A percentile compares a stretch with the other conserved stretches of the same genome.
Evolutionary conservation across 2,329 filamentous ascomycete genomes (phyloP).

Genomic region (Trichocomaceae sp.): DNA sequence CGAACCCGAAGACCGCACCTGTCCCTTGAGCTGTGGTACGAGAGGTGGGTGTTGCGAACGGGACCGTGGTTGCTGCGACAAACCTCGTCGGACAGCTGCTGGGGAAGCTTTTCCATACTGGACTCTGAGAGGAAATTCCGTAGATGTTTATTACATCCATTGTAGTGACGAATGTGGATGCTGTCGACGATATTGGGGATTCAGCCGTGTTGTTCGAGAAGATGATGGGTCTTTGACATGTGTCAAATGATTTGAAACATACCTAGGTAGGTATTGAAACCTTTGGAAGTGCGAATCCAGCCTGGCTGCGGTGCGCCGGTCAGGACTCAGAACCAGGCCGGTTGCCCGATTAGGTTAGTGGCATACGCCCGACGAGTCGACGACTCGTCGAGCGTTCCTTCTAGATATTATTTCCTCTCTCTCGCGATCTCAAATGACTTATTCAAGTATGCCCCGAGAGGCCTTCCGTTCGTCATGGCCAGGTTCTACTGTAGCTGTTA

Average conservation of each 20-base stretch:
- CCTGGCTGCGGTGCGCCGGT: too few relatives aligned
- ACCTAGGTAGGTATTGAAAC: too few relatives aligned
- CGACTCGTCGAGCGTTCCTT: too few relatives aligned
- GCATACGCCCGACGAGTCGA: too few relatives aligned
- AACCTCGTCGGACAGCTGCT: slow-evolving; percentile 1
- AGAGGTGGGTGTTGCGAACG: neutral
- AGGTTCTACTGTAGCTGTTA: too few relatives aligned
- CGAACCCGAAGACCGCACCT: neutral
- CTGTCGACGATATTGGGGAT: slow-evolving; percentile 1
- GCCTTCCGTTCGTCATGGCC: too few relatives aligned
- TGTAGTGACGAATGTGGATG: neutral
- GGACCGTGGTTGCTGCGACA: neutral
- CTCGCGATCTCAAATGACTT: too few relatives aligned
- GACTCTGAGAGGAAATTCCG: neutral
- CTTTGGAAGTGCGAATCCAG: too few relatives aligned
- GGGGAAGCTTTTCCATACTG: neutral
- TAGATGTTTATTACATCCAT: neutral
- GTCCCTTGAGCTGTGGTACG: neutral
- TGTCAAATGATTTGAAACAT: neutral
- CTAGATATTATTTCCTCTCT: too few relatives aligned
- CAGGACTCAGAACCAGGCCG: too few relatives aligned
- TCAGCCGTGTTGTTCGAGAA: neutral
- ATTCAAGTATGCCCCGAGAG: too few relatives aligned
- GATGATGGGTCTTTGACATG: neutral
- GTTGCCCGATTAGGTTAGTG: too few relatives aligned